Evolutionary conservation across 768 basidiomycete genomes (phyloP), one percentile per base, ranked within the genome.

Genomic region (Suillus lakei): DNA sequence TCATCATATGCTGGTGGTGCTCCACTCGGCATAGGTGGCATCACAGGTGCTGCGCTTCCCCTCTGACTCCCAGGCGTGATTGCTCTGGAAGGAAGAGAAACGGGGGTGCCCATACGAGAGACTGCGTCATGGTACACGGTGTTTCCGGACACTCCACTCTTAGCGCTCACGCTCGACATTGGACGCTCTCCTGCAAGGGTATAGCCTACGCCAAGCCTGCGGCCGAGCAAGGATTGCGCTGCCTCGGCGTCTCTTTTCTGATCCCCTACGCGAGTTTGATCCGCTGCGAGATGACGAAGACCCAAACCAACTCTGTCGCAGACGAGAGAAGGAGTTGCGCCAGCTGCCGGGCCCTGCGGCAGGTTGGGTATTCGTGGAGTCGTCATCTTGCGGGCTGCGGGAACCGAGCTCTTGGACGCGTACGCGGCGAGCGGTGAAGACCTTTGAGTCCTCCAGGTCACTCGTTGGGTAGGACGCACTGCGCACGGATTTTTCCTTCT

Each of bases 41-140:
- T 66, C 36, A 55, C 63, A 44, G 66, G 51, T 12, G 48, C 60
- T 43, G 65, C 61, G 15, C 68, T 68, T 55, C 75, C 77, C 30
- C 58, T 60, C 8, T 53, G 68, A 10, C 74, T 77, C 4, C 80
- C 76, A 41, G 85, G 84, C 2, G 86, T 84, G 63, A 84, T 59
- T 10, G 84, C 86, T 43, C 84, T 77, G 6, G 81, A 80, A 55
- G 83, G 81, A 21, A 77, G 62, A 13, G 72, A 72, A 7, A 78
- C 69, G 26, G 86, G 83, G 3, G 86, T 85, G 2, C 69, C 75
- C 13, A 81, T 75, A 12, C 77, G 75, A 0, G 88, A 88, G 4
- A 74, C 64, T 0, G 90, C 90, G 69, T 91, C 90, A 66, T 87
- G 86, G 68, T 87, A 91, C 3, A 88, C 69, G 0, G 88, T 90